Evolutionary conservation across 768 basidiomycete species (phyloP), one percentile per base, ranked within the genome.

Genomic region (Podaxis sp.): DNA sequence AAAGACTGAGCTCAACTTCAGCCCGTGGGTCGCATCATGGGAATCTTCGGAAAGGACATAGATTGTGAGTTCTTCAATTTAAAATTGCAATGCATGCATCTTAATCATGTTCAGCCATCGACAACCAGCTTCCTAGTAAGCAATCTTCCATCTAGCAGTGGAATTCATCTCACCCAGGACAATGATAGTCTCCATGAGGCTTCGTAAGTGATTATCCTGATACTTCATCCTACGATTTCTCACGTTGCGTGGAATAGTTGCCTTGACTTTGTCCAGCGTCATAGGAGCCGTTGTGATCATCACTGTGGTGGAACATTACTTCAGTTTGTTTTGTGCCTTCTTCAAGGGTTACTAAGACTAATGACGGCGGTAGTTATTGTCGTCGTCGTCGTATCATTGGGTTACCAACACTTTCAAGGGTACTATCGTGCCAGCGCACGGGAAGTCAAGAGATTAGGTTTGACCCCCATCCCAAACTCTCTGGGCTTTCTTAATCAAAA

Each of bases 391-490:
- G 82, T 92, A 52, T 73, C 78, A 1, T 63, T 86, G n/a, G 82
- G 84, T 4, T 93, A 92, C 72, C 79, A 73, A 57, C 85, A 88
- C 70, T 85, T 87, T 61, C 85, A 87, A 2, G 75, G 77, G 0
- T 93, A 87, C 76, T 95, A 93, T 73, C 79, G 87, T 28, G 80
- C 82, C 3, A 87, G 87, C 64, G 87, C 90, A 0, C 77, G 90
- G 56, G 90, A 93, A 71, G 77, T 92, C 69, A 93, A 92, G 64
- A 68, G 78, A 59, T 66, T 80, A 44, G 77, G 79, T 76, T 68
- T 33, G 60, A 33, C 51, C 8, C 56, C 52, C 19, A 6, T 22
- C 7, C 42, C 42, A 54, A 22, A 19, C 49, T 46, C 19, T 30
- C 3, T 49, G n/a, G 9, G 8, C 48, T 49, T 24, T 51, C 28